Evolutionary conservation across 768 basidiomycete genomes (phyloP).

Genomic region (Rhizopogon vesiculosus): DNA sequence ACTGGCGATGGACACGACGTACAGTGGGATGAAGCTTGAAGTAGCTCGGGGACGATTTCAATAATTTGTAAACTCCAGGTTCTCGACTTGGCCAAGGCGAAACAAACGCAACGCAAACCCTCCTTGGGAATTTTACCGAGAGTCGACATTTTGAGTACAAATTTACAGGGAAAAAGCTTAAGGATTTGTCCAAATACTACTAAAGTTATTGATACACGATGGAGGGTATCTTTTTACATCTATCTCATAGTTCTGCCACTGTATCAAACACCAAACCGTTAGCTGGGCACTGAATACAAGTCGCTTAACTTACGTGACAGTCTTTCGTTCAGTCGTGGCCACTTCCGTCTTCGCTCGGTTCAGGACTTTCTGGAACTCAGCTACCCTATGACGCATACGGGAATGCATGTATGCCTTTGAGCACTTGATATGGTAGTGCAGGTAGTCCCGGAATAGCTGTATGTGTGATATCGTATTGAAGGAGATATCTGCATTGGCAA

Average conservation of each 20-base stretch:
- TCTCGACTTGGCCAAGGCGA: background rate
- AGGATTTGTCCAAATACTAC: background rate
- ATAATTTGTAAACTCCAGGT: background rate
- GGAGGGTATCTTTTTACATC: background rate
- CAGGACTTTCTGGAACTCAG: conserved; percentile 93
- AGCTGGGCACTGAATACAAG: conserved; percentile 2
- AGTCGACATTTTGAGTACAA: conserved; percentile 6
- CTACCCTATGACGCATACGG: conserved; percentile 88
- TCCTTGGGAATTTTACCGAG: conserved; percentile 11
- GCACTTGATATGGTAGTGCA: conserved; percentile 99
- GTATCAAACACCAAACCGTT: conserved; percentile 7
- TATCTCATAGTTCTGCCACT: conserved; percentile 52
- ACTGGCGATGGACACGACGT: background rate
- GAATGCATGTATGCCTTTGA: conserved; percentile 99
- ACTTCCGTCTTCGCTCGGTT: conserved; percentile 95
- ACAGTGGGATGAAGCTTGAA: background rate
- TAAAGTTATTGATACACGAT: background rate
- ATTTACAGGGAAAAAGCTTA: conserved; percentile 18
- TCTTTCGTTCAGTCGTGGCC: conserved; percentile 80
- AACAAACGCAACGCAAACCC: conserved; percentile 1
- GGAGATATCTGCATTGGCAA: conserved; percentile 64
- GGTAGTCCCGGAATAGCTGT: conserved; percentile 94
- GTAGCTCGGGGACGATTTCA: background rate
- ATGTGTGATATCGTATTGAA: conserved; percentile 87
- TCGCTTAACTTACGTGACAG: conserved; percentile 61